Conservation (phyloP, 352 stramenopile genomes). For the Phytophthora foliorum region DNA sequence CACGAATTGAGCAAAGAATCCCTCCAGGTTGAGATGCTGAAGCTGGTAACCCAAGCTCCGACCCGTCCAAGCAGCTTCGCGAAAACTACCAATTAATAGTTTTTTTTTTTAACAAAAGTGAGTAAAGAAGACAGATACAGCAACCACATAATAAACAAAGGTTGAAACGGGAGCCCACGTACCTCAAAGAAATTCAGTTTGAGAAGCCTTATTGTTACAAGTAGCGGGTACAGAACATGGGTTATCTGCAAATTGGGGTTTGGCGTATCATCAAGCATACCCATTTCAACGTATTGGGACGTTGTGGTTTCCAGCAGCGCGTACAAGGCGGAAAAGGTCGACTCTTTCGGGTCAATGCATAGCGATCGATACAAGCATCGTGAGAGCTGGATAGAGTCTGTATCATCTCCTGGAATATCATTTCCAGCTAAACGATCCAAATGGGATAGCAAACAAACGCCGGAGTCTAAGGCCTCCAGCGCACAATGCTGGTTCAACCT, state of each 20-base stretch:
- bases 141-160: background rate
- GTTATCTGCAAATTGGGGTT: slow-evolving; percentile 27
- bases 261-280: slow-evolving; percentile 23
- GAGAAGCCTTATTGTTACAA: slow-evolving; percentile 77
- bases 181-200: slow-evolving; percentile 93
- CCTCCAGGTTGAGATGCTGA: slow-evolving; percentile 49
- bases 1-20: slow-evolving; percentile 61
- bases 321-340: slow-evolving; percentile 74
- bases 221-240: slow-evolving; percentile 74
- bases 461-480: slow-evolving; percentile 62
- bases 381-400: slow-evolving; percentile 83
- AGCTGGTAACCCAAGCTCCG: slow-evolving; percentile 60
- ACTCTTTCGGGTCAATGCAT: slow-evolving; percentile 83
- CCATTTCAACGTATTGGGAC: slow-evolving; percentile 33
- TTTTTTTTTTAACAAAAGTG: slow-evolving; percentile 1
- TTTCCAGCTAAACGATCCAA: slow-evolving; percentile 82
- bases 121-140: slow-evolving; percentile 4
- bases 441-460: slow-evolving; percentile 81
- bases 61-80: slow-evolving; percentile 69
- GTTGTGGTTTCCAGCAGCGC: slow-evolving; percentile 60
- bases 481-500: slow-evolving; percentile 58
- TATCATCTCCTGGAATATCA: slow-evolving; percentile 78
- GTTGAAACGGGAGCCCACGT: slow-evolving; percentile 7
- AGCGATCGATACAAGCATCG: slow-evolving; percentile 79
- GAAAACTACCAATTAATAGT: slow-evolving; percentile 56